These are phyloP conservation scores for Eutrema yunnanense DNA, from an alignment of 345 rosid genomes.

Conservation along the genomic window DNA sequence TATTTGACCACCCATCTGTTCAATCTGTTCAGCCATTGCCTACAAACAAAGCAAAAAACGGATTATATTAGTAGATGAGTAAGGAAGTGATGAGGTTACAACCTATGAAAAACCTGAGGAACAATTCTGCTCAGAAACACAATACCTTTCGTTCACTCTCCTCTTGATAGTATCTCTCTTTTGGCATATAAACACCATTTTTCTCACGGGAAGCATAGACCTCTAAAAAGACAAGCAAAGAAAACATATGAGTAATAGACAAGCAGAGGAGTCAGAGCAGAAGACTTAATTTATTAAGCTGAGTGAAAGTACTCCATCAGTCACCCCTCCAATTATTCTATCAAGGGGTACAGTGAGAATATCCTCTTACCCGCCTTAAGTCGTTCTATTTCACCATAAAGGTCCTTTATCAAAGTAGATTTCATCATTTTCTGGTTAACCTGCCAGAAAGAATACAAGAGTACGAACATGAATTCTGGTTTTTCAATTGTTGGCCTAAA, in stretches of 20 bases:
- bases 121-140: not conserved
- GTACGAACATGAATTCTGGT: not conserved
- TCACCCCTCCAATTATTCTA: not conserved
- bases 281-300: not conserved
- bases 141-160: constrained; percentile 92
- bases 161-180: constrained; percentile 93
- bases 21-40: constrained; percentile 95
- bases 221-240: constrained; percentile 44
- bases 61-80: not conserved
- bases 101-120: not conserved
- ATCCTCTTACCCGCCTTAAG: constrained; percentile 81
- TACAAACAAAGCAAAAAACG: constrained; percentile 13
- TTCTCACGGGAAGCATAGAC: constrained; percentile 98
- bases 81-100: not conserved
- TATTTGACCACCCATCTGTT: constrained; percentile 61
- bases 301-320: not conserved
- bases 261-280: not conserved
- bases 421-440: constrained; percentile 99
- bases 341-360: constrained; percentile 4
- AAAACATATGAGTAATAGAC: not conserved
- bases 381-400: constrained; percentile 98
- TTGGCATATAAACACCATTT: constrained; percentile 94
- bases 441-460: constrained; percentile 29
- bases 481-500: constrained; percentile 2
- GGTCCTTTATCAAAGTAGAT: constrained; percentile 95